phyloP scores from a whole-genome alignment of 495 filamentous ascomycete genomes.

The Aspergillus coremiiformis region DNA sequence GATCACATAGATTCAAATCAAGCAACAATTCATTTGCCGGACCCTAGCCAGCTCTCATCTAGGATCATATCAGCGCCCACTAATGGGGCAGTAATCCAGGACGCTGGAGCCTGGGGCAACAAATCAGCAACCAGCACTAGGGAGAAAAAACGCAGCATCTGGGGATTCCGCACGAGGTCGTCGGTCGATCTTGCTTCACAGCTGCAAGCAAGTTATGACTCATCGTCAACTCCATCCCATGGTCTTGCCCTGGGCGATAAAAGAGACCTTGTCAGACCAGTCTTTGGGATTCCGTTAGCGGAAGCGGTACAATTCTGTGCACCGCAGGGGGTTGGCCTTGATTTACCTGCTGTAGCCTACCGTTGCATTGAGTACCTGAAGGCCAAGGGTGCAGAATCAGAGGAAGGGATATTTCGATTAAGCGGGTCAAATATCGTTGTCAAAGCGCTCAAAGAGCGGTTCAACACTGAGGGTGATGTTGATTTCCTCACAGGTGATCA shows the following conservation, averaged over 20 bases:
- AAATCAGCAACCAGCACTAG: slow-evolving; percentile 50
- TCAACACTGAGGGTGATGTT: slow-evolving; percentile 90
- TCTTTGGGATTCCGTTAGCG: slow-evolving; percentile 78
- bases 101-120: slow-evolving; percentile 81
- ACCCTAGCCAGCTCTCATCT: slow-evolving; percentile 30
- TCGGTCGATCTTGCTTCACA: slow-evolving; percentile 50
- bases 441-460: slow-evolving; percentile 81
- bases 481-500: slow-evolving; percentile 76
- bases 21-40: slow-evolving; percentile 9
- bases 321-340: slow-evolving; percentile 60
- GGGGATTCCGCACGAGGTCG: slow-evolving; percentile 71
- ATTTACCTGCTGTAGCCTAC: slow-evolving; percentile 91
- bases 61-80: slow-evolving; percentile 81
- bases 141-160: slow-evolving; percentile 91
- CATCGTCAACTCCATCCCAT: slow-evolving; percentile 26
- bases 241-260: slow-evolving; percentile 39
- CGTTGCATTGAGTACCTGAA: slow-evolving; percentile 92
- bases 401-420: slow-evolving; percentile 94
- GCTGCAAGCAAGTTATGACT: slow-evolving; percentile 31
- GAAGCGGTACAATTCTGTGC: slow-evolving; percentile 79
- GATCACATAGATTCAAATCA: slow-evolving; percentile 24
- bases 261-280: slow-evolving; percentile 56
- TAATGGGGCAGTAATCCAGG: slow-evolving; percentile 78
- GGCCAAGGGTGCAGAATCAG: slow-evolving; percentile 68
- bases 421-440: slow-evolving; percentile 93